Base-by-base conservation (phyloP, 345 rosid species). In the Bruguiera sexangula region DNA sequence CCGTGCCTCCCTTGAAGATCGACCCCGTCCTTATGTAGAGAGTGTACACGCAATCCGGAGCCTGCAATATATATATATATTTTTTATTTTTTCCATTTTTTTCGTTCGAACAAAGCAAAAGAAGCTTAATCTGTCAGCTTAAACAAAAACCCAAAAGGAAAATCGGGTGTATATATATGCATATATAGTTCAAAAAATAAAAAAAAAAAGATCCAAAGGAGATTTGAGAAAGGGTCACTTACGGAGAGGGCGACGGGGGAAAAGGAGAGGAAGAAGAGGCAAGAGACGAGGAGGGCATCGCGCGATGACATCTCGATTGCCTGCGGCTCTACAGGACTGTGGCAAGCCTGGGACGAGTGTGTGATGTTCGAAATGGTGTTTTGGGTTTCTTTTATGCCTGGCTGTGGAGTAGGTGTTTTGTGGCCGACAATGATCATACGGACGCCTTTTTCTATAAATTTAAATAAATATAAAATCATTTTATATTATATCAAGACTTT, bases 1-100 rank as follows among this genome's bases (percentile, higher is more conserved):
- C 93, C 0, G 96, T 92, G 7, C 97, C 96, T 58, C 85, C 96
- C 78, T 92, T 92, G 67, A 87, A 20, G 78, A 84, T 82, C 52
- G 96, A 89, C 24, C 97, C 96, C 20, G 97, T 92, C 67, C 97
- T 68, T 2, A 92, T 8, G 78, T 78, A 94, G 26, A 85, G 65
- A 6, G 96, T 86, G 78, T 86, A 92, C 22, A 73, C 72, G 50
- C 72, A 95, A 55, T 88, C 88, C 10, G 74, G 82, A 20, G 68
- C 80, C 89, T 87, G 75, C 56, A 60, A 8, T 15, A 27, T 27
- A 27, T 27, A 27, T 27, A 27, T 22, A 22, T 22, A 22, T 15
- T 39, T 9, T 39, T 9, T 10, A 1, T 39, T 39, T 9, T 36
- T 34, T 36, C 5, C 39, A 36, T 6, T 8, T 36, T 36, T 39